Evolutionary conservation across 805 yeast species (phyloP).

Genomic region (Wickerhamomyces subpelliculosus): DNA sequence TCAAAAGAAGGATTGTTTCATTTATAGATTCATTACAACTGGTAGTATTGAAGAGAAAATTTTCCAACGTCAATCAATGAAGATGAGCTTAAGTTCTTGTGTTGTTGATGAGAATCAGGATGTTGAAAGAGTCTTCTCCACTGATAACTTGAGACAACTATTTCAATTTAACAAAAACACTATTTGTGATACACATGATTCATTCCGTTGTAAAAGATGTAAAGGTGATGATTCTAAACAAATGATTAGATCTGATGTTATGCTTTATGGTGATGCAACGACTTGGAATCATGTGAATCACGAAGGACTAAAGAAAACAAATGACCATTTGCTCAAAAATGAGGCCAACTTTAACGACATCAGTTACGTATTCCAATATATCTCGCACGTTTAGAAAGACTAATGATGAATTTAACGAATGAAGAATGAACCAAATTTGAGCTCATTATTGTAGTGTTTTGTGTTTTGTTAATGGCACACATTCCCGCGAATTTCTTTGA

Average conservation of each 20-base stretch:
- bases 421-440: too few species aligned
- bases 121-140: conserved; percentile 84
- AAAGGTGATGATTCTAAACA: conserved; percentile 45
- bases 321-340: conserved; percentile 71
- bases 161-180: conserved; percentile 66
- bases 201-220: conserved; percentile 85
- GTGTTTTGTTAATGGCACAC: too few species aligned
- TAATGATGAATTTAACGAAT: too few species aligned
- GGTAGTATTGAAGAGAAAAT: conserved; percentile 97
- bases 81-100: conserved; percentile 85
- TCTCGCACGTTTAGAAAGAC: conserved; percentile 66
- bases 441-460: too few species aligned
- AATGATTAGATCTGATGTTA: conserved; percentile 60
- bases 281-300: conserved; percentile 91
- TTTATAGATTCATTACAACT: conserved; percentile 87
- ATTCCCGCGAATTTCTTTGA: too few species aligned
- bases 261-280: conserved; percentile 96
- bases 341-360: conserved; percentile 66
- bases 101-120: conserved; percentile 96
- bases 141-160: conserved; percentile 70
- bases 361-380: conserved; percentile 86
- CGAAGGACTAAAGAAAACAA: conserved; percentile 51
- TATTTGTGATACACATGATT: conserved; percentile 85
- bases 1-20: conserved; percentile 93
- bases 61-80: conserved; percentile 92